Evolutionary conservation across 805 yeast species (phyloP), one percentile per base, ranked within the genome.

Genomic region (Ogataea degrootiae): DNA sequence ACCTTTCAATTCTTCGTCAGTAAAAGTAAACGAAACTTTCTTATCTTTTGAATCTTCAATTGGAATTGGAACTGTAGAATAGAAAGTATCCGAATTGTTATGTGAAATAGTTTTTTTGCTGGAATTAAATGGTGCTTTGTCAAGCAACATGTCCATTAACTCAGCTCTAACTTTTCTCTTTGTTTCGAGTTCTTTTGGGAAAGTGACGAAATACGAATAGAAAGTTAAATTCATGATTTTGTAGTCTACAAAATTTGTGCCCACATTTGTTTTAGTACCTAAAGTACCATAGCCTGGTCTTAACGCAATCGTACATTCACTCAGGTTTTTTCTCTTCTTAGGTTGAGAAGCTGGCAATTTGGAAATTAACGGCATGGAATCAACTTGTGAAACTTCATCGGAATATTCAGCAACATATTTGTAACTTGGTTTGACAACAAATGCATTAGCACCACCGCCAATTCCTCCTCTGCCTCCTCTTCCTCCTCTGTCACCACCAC

Each of bases 241-340:
- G 35, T 46, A 56, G 23, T 49, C 49, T 8, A 58, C 45, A 37
- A 42, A 50, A 23, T 58, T 58, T 8, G 62, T 56, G 19, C 62
- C 62, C 43, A 58, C 56, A 17, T 54, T 52, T 15, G 54, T 50
- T 19, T 49, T 47, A 11, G 50, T 54, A 39, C 64, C 64, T 16
- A 52, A 21, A 6, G 48, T 43, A 45, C 65, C 63, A 43, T 53
- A 60, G 9, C 52, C 54, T 9, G 63, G 62, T 54, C 64, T 58
- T 22, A 43, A 50, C 5, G 50, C 48, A n/a, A 48, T 14, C 39
- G 29, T 1, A 44, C 45, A 23, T 50, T 41, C 37, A 19, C 38
- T 36, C 7, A 6, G 6, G 6, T n/a, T 21, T 36, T 36, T 36
- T 8, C 14, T 36, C 38, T 23, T 12, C 26, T 26, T 39, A 22